Evolutionary conservation across 768 basidiomycete species (phyloP).

Genomic region (Pisolithus tinctorius): DNA sequence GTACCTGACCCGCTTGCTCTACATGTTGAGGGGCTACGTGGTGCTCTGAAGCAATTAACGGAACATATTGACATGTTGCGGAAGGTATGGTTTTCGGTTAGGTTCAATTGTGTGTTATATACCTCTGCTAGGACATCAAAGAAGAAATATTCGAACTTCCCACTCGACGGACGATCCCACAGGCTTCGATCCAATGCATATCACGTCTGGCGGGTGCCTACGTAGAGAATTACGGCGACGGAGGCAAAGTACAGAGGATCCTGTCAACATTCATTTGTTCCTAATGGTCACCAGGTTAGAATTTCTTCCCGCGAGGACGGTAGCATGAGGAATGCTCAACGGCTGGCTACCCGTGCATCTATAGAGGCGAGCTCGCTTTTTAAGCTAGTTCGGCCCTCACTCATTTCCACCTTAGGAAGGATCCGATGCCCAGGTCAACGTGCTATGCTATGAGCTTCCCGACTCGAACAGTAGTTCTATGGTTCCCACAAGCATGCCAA

Average conservation of each 20-base stretch:
- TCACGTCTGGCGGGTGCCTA: slow-evolving; percentile 66
- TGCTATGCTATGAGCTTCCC: slow-evolving; percentile 28
- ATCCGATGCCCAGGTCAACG: slow-evolving; percentile 5
- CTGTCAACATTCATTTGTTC: not conserved
- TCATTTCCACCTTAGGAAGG: slow-evolving; percentile 10
- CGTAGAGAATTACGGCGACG: slow-evolving; percentile 42
- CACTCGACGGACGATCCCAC: slow-evolving; percentile 32
- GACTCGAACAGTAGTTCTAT: slow-evolving; percentile 18
- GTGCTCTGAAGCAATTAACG: slow-evolving; percentile 41
- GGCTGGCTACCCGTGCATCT: slow-evolving; percentile 45
- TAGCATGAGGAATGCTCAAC: slow-evolving; percentile 39
- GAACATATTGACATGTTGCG: slow-evolving; percentile 43
- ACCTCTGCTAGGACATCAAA: slow-evolving; percentile 15
- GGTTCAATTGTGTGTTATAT: not conserved
- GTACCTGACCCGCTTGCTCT: slow-evolving; percentile 49
- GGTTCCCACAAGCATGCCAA: slow-evolving; percentile 24
- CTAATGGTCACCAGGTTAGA: slow-evolving; percentile 38
- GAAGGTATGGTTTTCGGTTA: slow-evolving; percentile 31
- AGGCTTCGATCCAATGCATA: slow-evolving; percentile 50
- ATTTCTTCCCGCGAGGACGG: slow-evolving; percentile 43
- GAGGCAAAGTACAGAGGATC: slow-evolving; percentile 37
- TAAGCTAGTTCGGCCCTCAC: slow-evolving; percentile 6
- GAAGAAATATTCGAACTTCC: slow-evolving; percentile 39
- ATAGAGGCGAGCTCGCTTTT: slow-evolving; percentile 38
- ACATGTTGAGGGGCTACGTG: slow-evolving; percentile 51